Percentiles rank a stretch among this genome's conserved stretches.
Evolutionary conservation across 306 rosid species (phyloP).

Genomic region (Oemleria cerasiformis): DNA sequence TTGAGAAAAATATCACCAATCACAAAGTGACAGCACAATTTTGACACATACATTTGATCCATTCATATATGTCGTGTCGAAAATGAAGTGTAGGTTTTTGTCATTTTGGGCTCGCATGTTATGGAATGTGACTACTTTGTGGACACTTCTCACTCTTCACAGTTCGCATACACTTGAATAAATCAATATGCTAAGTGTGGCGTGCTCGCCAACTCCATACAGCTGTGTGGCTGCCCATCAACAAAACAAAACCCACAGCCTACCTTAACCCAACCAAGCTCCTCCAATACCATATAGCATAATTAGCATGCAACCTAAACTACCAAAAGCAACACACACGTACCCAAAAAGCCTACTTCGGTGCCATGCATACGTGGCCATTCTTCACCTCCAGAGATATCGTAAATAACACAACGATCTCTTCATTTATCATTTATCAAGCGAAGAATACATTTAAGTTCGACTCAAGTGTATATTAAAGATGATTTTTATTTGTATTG

Average conservation of each 20-base stretch:
- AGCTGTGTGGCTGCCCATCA: constrained; percentile 5
- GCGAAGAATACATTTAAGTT: too few species aligned
- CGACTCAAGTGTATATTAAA: too few species aligned
- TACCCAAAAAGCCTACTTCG: neutral
- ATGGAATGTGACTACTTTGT: constrained; percentile 10
- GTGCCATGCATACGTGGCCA: neutral
- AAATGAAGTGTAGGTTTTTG: constrained; percentile 10
- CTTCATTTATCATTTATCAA: too few species aligned
- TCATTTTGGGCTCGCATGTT: constrained; percentile 3
- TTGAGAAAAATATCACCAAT: too few species aligned
- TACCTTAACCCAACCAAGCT: neutral
- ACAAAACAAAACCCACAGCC: neutral
- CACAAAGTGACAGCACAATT: too few species aligned
- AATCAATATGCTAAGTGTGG: neutral
- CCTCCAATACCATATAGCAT: neutral
- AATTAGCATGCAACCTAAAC: neutral
- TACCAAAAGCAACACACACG: neutral
- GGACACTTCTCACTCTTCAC: neutral
- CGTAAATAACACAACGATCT: too few species aligned
- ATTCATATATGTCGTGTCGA: neutral
- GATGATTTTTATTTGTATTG: too few species aligned
- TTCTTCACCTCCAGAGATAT: too few species aligned
- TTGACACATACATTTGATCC: too few species aligned
- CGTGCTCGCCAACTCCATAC: constrained; percentile 19
- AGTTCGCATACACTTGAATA: neutral